Conservation (phyloP, 2,329 filamentous ascomycete species). For the Chaetomium sp. region DNA sequence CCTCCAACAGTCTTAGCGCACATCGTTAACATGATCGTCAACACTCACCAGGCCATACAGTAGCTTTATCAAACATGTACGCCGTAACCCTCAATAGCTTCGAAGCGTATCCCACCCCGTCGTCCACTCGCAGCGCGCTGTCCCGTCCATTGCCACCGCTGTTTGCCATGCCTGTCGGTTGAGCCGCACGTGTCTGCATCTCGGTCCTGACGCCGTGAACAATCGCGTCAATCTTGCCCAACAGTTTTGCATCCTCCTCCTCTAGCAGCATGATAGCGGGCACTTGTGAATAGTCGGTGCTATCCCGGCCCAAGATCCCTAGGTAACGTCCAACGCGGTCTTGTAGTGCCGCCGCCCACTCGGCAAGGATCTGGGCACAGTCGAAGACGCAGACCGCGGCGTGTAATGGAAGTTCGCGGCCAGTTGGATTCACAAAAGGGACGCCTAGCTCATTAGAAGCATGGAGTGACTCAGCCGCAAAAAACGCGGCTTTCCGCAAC, state of each 20-base stretch:
- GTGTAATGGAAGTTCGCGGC: conserved; percentile 80
- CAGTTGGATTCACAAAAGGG: conserved; percentile 76
- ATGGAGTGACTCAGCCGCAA: conserved; percentile 82
- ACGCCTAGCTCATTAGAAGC: conserved; percentile 83
- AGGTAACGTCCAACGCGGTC: conserved; percentile 87
- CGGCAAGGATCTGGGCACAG: conserved; percentile 85
- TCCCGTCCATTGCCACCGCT: conserved; percentile 42
- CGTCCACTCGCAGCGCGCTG: conserved; percentile 41
- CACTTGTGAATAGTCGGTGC: conserved; percentile 71
- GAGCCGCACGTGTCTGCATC: conserved; percentile 54
- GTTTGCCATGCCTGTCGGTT: conserved; percentile 43
- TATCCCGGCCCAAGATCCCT: conserved; percentile 77
- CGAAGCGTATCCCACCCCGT: conserved; percentile 70
- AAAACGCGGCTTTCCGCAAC: conserved; percentile 88
- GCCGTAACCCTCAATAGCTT: conserved; percentile 80
- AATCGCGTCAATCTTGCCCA: conserved; percentile 76
- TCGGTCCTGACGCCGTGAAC: conserved; percentile 72
- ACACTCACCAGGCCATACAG: conserved; percentile 78
- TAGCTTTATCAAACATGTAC: conserved; percentile 79
- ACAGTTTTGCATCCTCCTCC: conserved; percentile 80
- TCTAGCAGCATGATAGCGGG: conserved; percentile 86
- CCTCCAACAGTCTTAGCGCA: too few relatives aligned
- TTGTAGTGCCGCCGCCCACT: conserved; percentile 90
- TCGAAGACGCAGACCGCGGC: conserved; percentile 90
- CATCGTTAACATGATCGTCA: too few relatives aligned